Evolutionary conservation across 1,139 yeast species (phyloP), one percentile per base, ranked within the genome.

Genomic region (Hansenula lynferdii): DNA sequence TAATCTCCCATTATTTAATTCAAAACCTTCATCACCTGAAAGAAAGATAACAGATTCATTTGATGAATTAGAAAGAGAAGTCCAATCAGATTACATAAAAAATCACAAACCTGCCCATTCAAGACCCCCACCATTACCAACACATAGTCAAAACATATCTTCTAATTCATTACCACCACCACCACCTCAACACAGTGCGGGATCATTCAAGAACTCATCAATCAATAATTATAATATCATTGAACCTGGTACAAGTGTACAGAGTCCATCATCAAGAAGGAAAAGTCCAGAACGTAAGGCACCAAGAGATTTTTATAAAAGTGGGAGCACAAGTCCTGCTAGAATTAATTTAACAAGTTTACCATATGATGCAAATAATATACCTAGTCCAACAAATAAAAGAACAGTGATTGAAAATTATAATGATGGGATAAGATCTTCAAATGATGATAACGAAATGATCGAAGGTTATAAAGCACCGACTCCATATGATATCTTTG

Each of bases 1-100:
- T 12, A 35, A 16, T 19, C 20, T 32, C 5, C 42, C 40, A 9
- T 14, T 42, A 10, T 41, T 41, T 28, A 38, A 23, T 28, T 15
- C 16, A 22, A 17, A 28, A 28, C 25, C 37, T 17, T 6, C 17
- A 34, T n/a, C 10, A 35, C n/a, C n/a, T 11, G 36, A 28, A 16
- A 17, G 38, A 20, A 30, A 28, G 19, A 33, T 42, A 8, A 41
- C 43, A 12, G 58, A 56, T 34, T 52, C 54, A 5, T 56, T 58
- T 40, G 63, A 58, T 39, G 59, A 56, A 27, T 37, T 58, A 8
- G 63, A 58, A 28, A 50, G 56, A 35, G 59, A 58, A 35, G 61
- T 58, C 1, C 61, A 55, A 27, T 51, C 57, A 8, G 58, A 56
- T 31, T 51, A 50, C 47, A 48, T 47, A 24, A 45, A 43, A 27